Conservation (phyloP, 345 rosid species). For the Brassica incana region DNA sequence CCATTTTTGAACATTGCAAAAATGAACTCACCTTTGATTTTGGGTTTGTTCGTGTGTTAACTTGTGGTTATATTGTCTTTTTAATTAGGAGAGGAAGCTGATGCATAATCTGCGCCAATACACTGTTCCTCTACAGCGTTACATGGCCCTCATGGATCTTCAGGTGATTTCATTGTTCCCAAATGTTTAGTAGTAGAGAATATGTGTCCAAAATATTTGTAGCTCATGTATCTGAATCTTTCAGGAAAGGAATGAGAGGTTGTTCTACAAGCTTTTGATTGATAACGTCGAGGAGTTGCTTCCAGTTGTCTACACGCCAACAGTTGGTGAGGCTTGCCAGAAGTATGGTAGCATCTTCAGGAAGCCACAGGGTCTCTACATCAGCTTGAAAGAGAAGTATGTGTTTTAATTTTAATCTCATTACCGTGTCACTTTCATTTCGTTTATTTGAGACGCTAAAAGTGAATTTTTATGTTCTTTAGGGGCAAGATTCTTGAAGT, state of each 20-base stretch:
- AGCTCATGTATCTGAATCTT: conserved; percentile 23
- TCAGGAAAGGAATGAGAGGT: conserved; percentile 95
- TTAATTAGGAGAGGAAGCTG: conserved; percentile 65
- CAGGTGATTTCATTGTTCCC: conserved; percentile 51
- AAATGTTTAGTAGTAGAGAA: background rate
- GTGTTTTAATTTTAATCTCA: conserved; percentile 17
- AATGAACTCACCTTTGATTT: background rate
- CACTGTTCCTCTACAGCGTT: conserved; percentile 86
- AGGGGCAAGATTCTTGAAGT: conserved; percentile 95
- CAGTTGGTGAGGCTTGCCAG: conserved; percentile 99
- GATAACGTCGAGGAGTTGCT: conserved; percentile 95
- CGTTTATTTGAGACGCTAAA: too few species aligned
- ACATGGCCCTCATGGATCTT: conserved; percentile 94
- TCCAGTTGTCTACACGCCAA: conserved; percentile 96
- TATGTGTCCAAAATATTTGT: background rate
- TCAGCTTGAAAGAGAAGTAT: conserved; percentile 92
- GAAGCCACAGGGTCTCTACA: conserved; percentile 94
- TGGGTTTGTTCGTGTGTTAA: conserved; percentile 20
- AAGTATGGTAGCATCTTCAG: conserved; percentile 95
- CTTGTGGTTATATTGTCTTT: background rate
- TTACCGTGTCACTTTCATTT: too few species aligned
- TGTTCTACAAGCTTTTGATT: conserved; percentile 88
- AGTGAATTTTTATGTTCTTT: background rate
- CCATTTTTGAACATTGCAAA: too few species aligned
- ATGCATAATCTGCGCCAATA: conserved; percentile 86